Conservation (phyloP, 2,329 filamentous ascomycete genomes). For the Fusarium nisikadoi region DNA sequence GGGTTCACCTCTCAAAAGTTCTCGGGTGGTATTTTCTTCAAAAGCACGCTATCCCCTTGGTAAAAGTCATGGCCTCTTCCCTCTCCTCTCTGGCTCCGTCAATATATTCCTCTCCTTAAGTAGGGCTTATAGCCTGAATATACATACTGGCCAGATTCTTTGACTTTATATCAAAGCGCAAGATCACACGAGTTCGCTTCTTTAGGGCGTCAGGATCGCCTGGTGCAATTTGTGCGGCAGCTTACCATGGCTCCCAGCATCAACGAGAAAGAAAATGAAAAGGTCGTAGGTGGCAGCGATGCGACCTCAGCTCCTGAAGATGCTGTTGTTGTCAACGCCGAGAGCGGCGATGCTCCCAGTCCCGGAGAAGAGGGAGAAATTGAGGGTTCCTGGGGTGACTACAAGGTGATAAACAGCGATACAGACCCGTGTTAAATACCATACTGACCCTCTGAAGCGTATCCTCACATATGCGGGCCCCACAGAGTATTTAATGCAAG, state of each 20-base stretch:
- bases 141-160: slow-evolving; percentile 5
- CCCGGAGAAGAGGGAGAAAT: slow-evolving; percentile 24
- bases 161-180: background rate
- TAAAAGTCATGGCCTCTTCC: background rate
- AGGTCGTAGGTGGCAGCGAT: slow-evolving; percentile 2
- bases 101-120: background rate
- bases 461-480: slow-evolving; percentile 47
- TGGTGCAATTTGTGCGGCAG: background rate
- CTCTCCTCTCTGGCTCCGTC: background rate
- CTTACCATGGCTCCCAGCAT: slow-evolving; percentile 25
- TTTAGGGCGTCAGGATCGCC: background rate
- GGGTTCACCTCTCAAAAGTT: slow-evolving; percentile 20
- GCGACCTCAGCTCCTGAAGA: slow-evolving; percentile 19
- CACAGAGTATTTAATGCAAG: slow-evolving; percentile 45
- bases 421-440: background rate
- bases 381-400: slow-evolving; percentile 36
- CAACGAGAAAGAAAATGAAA: slow-evolving; percentile 31
- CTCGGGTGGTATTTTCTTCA: slow-evolving; percentile 18
- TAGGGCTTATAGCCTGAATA: slow-evolving; percentile 1
- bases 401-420: slow-evolving; percentile 27
- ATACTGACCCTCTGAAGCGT: slow-evolving; percentile 41
- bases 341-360: background rate
- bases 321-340: background rate
- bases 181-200: background rate
- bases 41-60: slow-evolving; percentile 14